These are phyloP conservation scores for Jamesozyma spencerorum DNA, from an alignment of 805 yeast species.

Conservation along the genomic window DNA sequence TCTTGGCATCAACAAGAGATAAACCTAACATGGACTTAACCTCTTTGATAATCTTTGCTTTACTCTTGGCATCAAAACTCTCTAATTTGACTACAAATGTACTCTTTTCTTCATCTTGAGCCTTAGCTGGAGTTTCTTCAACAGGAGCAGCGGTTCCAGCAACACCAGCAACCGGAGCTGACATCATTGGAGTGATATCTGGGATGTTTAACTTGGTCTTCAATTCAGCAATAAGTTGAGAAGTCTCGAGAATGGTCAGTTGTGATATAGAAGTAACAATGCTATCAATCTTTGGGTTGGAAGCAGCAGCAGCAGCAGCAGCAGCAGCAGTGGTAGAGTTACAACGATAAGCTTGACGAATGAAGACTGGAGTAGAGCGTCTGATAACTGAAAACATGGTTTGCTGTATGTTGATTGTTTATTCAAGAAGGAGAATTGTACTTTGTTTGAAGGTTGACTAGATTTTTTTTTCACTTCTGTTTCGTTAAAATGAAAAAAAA, in stretches of 20 bases:
- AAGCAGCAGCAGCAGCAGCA: conserved; percentile 20
- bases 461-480: not conserved
- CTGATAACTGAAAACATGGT: conserved; percentile 4
- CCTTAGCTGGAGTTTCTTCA: conserved; percentile 66
- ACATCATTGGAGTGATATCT: conserved; percentile 51
- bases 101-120: conserved; percentile 81
- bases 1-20: conserved; percentile 93
- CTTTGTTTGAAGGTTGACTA: not conserved
- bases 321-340: not conserved
- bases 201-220: conserved; percentile 82
- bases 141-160: conserved; percentile 49
- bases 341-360: conserved; percentile 2
- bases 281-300: conserved; percentile 76
- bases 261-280: conserved; percentile 89
- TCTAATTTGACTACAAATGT: conserved; percentile 88
- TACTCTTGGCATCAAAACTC: conserved; percentile 85
- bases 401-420: not conserved
- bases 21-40: conserved; percentile 85
- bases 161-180: conserved; percentile 34
- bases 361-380: conserved; percentile 3
- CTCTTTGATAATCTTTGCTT: conserved; percentile 97
- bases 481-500: not conserved
- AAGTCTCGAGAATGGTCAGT: conserved; percentile 86
- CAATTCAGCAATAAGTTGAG: conserved; percentile 72
- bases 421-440: not conserved